Evolutionary conservation across 306 rosid genomes (phyloP), one percentile per base, ranked within the genome.

Genomic region (Rosa persica): DNA sequence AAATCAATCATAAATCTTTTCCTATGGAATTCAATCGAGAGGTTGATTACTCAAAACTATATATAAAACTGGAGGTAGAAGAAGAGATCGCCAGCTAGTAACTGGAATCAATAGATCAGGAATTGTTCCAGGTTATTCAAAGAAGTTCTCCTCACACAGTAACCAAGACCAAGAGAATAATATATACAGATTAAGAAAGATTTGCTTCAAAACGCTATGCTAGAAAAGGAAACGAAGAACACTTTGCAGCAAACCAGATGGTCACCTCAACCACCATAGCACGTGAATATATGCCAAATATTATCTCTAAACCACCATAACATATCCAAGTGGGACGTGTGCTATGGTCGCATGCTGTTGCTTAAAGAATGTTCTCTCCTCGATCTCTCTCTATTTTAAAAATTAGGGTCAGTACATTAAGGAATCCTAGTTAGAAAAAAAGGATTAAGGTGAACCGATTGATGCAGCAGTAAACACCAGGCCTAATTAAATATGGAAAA

Each of bases 201-300:
- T 17, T 19, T 6, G 39, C 4, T 15, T 62, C n/a, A 27, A 13
- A 34, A 30, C n/a, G 8, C 68, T 30, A 15, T 72, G 40, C 19
- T 40, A 57, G 23, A 57, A 52, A 79, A 73, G 74, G 75, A 80
- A 47, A 42, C 38, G 67, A 78, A 78, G 40, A 62, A 67, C 67
- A 20, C 27, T 20, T 16, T 11, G 43, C 72, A 74, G 79, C 79
- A 86, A 61, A 79, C 75, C 52, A 76, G 62, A 79, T 5, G 70
- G 76, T 70, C 78, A 76, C 54, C 78, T 76, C 66, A 73, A 36
- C 80, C 60, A 65, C 67, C 79, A 48, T 66, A 30, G 77, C 88
- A 83, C 58, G 80, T 75, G 82, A 86, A 84, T 48, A 77, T 68
- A 74, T 85, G 79, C 81, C 75, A 64, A 52, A 67, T 65, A n/a